These are phyloP conservation scores for Aspergillus japonicus DNA, from an alignment of 2,329 filamentous ascomycete species.

Conservation along the genomic window DNA sequence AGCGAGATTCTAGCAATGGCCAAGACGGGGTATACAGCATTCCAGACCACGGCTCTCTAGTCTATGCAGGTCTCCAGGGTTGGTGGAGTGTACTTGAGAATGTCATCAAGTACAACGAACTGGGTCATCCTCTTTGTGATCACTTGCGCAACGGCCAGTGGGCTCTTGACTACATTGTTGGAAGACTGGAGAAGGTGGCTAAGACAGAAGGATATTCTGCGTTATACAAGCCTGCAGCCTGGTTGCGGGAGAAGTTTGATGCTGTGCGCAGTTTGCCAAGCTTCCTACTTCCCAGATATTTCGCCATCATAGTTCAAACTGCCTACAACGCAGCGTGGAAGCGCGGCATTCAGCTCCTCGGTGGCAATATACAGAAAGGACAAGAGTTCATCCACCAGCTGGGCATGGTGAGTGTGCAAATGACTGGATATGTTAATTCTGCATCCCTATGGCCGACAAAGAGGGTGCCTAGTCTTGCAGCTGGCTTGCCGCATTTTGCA, in stretches of 20 bases:
- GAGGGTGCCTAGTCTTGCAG: constrained; percentile 80
- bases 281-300: constrained; percentile 90
- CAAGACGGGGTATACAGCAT: constrained; percentile 86
- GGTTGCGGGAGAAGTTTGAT: constrained; percentile 82
- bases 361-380: constrained; percentile 70
- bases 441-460: constrained; percentile 87
- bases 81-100: constrained; percentile 93
- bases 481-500: constrained; percentile 90
- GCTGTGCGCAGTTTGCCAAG: constrained; percentile 80
- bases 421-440: constrained; percentile 84
- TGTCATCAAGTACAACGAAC: constrained; percentile 82
- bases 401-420: constrained; percentile 86
- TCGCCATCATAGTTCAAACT: constrained; percentile 82
- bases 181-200: constrained; percentile 71
- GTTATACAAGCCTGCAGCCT: constrained; percentile 66
- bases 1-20: constrained; percentile 73
- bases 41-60: constrained; percentile 76
- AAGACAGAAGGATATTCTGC: constrained; percentile 61
- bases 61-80: constrained; percentile 95
- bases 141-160: constrained; percentile 89
- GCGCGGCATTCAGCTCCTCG: constrained; percentile 75
- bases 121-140: constrained; percentile 90
- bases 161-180: constrained; percentile 84
- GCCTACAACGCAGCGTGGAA: constrained; percentile 83
- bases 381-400: constrained; percentile 88